Conservation (phyloP, 768 basidiomycete genomes). For the Solioccasus polychromus region DNA sequence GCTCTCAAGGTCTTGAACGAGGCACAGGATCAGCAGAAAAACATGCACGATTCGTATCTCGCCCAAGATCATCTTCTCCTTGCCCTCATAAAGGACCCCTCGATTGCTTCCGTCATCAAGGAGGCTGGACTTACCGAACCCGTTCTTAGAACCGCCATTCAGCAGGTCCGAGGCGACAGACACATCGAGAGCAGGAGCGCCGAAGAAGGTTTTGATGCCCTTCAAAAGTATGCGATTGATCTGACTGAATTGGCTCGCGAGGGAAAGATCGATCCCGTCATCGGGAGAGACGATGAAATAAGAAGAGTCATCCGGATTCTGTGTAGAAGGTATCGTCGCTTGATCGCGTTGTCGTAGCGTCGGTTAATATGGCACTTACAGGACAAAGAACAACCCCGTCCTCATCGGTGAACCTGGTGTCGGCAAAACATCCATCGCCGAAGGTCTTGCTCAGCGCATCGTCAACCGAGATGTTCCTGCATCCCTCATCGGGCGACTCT, state of each 20-base stretch:
- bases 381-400: slow-evolving; percentile 97
- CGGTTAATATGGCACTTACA: slow-evolving; percentile 26
- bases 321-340: slow-evolving; percentile 59
- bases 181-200: slow-evolving; percentile 83
- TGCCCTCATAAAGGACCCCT: slow-evolving; percentile 73
- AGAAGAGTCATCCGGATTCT: slow-evolving; percentile 80
- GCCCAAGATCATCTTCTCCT: slow-evolving; percentile 91
- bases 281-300: slow-evolving; percentile 91
- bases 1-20: slow-evolving; percentile 65
- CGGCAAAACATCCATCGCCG: slow-evolving; percentile 93
- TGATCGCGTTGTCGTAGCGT: background rate
- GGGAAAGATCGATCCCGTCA: slow-evolving; percentile 94
- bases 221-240: slow-evolving; percentile 86
- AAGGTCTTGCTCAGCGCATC: slow-evolving; percentile 94
- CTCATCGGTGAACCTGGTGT: slow-evolving; percentile 94
- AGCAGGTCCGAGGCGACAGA: slow-evolving; percentile 78
- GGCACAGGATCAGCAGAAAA: slow-evolving; percentile 76
- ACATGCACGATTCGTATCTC: slow-evolving; percentile 86
- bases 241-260: slow-evolving; percentile 84
- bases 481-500: slow-evolving; percentile 68
- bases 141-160: slow-evolving; percentile 69
- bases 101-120: slow-evolving; percentile 67
- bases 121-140: slow-evolving; percentile 72
- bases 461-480: slow-evolving; percentile 90
- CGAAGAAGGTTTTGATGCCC: slow-evolving; percentile 90